These are phyloP conservation scores for Aspergillus aculeatinus DNA, from an alignment of 2,329 filamentous ascomycete genomes.

Conservation along the genomic window DNA sequence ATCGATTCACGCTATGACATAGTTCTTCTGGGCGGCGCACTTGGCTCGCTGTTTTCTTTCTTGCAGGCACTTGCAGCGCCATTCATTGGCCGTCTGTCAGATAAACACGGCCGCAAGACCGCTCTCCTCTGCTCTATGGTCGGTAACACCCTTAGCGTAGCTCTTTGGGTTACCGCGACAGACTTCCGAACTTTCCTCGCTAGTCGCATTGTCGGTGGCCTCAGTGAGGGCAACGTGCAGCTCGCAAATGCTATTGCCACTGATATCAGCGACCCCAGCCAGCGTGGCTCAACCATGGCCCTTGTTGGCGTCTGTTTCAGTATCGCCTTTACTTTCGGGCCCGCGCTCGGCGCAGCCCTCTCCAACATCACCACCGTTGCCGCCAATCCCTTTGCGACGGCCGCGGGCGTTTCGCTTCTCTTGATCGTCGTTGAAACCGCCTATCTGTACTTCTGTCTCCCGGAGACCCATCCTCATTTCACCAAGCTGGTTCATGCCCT, in stretches of 20 bases:
- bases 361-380: slow-evolving; percentile 74
- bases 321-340: slow-evolving; percentile 94
- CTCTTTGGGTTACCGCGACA: slow-evolving; percentile 88
- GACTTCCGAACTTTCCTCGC: slow-evolving; percentile 96
- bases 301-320: slow-evolving; percentile 95
- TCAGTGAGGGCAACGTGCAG: slow-evolving; percentile 97
- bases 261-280: slow-evolving; percentile 84
- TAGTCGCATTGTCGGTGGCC: slow-evolving; percentile 85
- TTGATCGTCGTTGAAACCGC: slow-evolving; percentile 83
- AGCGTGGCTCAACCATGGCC: slow-evolving; percentile 89
- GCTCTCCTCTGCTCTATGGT: slow-evolving; percentile 88
- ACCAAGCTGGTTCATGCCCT: slow-evolving; percentile 39
- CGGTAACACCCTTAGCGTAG: slow-evolving; percentile 88
- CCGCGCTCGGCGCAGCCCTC: slow-evolving; percentile 83
- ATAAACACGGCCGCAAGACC: slow-evolving; percentile 80
- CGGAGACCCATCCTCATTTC: slow-evolving; percentile 74
- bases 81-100: slow-evolving; percentile 83
- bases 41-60: slow-evolving; percentile 90
- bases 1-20: slow-evolving; percentile 98
- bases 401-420: slow-evolving; percentile 80
- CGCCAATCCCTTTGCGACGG: slow-evolving; percentile 90
- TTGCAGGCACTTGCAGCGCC: slow-evolving; percentile 91
- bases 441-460: slow-evolving; percentile 80
- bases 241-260: slow-evolving; percentile 94
- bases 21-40: slow-evolving; percentile 85